Conservation (phyloP, 2,329 filamentous ascomycete species). For the Cadophora malorum region DNA sequence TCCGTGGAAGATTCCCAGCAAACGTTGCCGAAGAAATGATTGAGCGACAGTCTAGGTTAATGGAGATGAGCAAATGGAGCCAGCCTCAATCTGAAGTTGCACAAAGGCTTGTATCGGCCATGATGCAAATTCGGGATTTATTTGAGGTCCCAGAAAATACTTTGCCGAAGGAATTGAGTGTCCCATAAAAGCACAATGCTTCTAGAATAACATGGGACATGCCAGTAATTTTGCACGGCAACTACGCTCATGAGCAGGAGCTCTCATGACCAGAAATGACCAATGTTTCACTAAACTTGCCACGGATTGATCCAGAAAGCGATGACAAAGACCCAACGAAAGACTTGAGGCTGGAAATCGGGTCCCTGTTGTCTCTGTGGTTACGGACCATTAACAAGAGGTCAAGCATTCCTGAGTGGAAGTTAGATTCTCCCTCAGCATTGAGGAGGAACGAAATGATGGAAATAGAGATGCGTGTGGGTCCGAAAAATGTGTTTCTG, state of each 20-base stretch:
- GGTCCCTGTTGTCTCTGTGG: background rate
- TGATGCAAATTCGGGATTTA: background rate
- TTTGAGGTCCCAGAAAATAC: background rate
- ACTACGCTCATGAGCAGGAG: background rate
- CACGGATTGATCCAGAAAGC: background rate
- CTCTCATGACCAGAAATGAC: background rate
- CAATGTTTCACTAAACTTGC: background rate
- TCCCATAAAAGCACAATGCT: background rate
- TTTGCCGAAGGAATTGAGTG: background rate
- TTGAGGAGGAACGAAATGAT: background rate
- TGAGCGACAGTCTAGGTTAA: background rate
- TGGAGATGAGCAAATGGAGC: constrained; percentile 10
- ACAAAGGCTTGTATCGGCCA: background rate
- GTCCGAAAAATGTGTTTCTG: background rate
- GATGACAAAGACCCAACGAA: constrained; percentile 2
- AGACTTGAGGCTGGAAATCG: background rate
- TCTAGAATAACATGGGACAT: too few species aligned
- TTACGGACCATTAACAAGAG: background rate
- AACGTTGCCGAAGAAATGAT: background rate
- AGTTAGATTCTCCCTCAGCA: background rate
- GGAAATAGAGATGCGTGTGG: background rate
- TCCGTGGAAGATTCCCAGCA: too few species aligned
- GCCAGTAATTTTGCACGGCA: background rate
- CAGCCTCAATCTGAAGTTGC: background rate
- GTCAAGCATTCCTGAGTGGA: background rate